Evolutionary conservation across 2,329 filamentous ascomycete genomes (phyloP).

Genomic region (Penicillium vulpinum): DNA sequence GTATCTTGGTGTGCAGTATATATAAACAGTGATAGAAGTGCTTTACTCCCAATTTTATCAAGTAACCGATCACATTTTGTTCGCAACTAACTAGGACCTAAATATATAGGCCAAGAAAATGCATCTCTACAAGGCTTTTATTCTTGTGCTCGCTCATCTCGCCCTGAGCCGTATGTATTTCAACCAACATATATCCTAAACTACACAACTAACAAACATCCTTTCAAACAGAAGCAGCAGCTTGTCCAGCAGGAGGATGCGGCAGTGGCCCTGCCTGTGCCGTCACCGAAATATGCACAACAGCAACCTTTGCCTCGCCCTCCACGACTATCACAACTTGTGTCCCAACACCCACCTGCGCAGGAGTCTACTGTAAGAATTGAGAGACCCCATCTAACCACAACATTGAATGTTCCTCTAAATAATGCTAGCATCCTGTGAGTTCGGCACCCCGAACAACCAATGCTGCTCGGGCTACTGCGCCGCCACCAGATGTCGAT

Average conservation of each 20-base stretch:
- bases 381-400: neutral
- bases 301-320: constrained; percentile 20
- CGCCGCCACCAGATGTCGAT: constrained; percentile 30
- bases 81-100: neutral
- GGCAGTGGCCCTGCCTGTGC: constrained; percentile 21
- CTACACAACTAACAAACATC: neutral
- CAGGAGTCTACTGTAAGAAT: constrained; percentile 27
- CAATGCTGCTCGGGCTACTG: constrained; percentile 34
- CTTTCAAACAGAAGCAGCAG: constrained; percentile 2
- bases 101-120: neutral
- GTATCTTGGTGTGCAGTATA: neutral
- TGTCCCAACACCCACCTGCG: constrained; percentile 26
- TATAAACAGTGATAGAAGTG: neutral
- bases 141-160: constrained; percentile 1
- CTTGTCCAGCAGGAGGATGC: constrained; percentile 8
- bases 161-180: constrained; percentile 9
- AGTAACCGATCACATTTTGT: neutral
- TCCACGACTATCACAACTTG: constrained; percentile 26
- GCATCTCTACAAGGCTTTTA: neutral
- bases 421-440: constrained; percentile 14
- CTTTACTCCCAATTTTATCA: neutral
- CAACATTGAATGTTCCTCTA: neutral
- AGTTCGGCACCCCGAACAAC: constrained; percentile 17
- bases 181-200: neutral
- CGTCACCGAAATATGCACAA: constrained; percentile 25